phyloP scores from a whole-genome alignment of 805 yeast genomes.

The Yarrowia porcina region DNA sequence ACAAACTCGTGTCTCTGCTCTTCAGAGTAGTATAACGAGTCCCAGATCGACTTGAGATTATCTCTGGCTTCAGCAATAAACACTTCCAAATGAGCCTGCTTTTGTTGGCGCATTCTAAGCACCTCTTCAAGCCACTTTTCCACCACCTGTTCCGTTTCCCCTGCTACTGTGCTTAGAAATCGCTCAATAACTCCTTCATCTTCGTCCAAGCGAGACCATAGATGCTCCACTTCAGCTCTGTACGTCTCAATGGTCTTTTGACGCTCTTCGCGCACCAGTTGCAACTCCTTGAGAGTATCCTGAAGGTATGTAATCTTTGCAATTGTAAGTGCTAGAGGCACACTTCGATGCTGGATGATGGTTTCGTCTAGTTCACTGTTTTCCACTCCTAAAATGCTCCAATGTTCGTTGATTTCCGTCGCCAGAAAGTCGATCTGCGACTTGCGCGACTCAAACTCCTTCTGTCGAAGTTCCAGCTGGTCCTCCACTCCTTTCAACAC shows the following conservation, averaged over 20 bases:
- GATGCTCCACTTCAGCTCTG: constrained; percentile 1
- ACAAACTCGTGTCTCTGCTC: constrained; percentile 50
- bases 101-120: constrained; percentile 54
- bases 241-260: not conserved
- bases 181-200: not conserved
- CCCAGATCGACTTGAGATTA: constrained; percentile 62
- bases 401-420: not conserved
- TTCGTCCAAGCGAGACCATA: constrained; percentile 4
- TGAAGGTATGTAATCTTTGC: not conserved
- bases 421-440: not conserved
- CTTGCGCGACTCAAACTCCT: not conserved
- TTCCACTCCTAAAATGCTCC: constrained; percentile 10
- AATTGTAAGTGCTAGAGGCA: not conserved
- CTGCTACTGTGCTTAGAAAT: constrained; percentile 1
- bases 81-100: constrained; percentile 61
- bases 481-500: not conserved
- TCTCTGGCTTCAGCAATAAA: constrained; percentile 62
- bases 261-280: not conserved
- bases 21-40: constrained; percentile 54
- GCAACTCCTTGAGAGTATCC: constrained; percentile 1
- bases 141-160: not conserved
- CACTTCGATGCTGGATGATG: constrained; percentile 2
- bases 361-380: constrained; percentile 12
- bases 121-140: constrained; percentile 46
- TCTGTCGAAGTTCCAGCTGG: not conserved